Evolutionary conservation across 257 asterid species (phyloP).

Genomic region (Ballota nigra): DNA sequence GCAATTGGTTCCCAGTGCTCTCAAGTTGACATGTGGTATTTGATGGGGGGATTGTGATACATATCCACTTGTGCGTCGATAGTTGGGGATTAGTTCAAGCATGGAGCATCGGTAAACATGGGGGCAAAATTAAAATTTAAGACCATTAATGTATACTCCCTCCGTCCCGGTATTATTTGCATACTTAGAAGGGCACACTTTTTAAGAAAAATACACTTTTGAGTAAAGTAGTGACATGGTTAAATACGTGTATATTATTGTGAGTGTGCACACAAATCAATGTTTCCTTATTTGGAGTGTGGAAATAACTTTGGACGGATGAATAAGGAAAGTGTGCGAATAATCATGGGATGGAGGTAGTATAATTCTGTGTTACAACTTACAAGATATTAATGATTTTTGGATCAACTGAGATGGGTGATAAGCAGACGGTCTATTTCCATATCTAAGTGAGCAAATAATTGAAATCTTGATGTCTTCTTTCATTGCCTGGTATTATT

Average conservation of each 20-base stretch:
- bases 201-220: too few species aligned
- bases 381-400: background rate
- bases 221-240: too few species aligned
- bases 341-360: too few species aligned
- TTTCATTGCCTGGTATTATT: background rate
- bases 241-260: too few species aligned
- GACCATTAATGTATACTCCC: background rate
- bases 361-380: background rate
- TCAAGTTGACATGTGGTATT: conserved; percentile 5
- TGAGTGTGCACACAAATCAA: too few species aligned
- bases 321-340: too few species aligned
- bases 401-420: background rate
- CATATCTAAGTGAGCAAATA: background rate
- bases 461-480: background rate
- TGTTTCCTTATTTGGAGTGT: too few species aligned
- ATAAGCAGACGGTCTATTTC: background rate
- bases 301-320: too few species aligned
- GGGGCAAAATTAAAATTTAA: background rate
- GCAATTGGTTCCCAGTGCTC: background rate
- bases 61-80: background rate
- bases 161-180: too few species aligned
- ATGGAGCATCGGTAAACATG: background rate
- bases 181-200: too few species aligned
- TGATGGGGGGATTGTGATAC: background rate
- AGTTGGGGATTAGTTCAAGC: background rate